Percentiles rank a stretch among this genome's conserved stretches.
Conservation (phyloP, 208 protist genomes). For the Strigomonas galati region DNA sequence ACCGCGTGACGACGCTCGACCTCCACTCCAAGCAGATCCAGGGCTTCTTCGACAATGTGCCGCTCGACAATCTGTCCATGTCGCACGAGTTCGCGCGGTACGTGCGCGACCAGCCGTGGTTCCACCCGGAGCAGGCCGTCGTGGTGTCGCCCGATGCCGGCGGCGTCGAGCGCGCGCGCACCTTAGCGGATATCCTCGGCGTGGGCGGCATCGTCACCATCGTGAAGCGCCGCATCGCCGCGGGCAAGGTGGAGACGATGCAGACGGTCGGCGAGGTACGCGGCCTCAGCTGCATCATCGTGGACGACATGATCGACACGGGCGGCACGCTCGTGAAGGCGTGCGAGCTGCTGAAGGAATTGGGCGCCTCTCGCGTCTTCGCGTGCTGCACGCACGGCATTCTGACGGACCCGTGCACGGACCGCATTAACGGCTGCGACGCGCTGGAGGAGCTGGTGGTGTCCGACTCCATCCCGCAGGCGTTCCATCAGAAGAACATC, state of each 20-base stretch:
- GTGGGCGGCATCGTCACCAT: conserved; percentile 94
- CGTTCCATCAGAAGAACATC: conserved; percentile 59
- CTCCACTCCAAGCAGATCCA: conserved; percentile 95
- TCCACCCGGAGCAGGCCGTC: conserved; percentile 67
- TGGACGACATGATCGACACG: conserved; percentile 98
- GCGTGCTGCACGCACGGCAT: conserved; percentile 95
- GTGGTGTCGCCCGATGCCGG: conserved; percentile 96
- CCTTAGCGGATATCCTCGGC: conserved; percentile 86
- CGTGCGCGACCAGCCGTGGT: conserved; percentile 66
- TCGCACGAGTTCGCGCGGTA: conserved; percentile 79
- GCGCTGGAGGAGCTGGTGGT: conserved; percentile 90
- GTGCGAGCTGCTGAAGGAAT: conserved; percentile 87
- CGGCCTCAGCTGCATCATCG: conserved; percentile 91
- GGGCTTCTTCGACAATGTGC: conserved; percentile 94
- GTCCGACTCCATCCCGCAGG: conserved; percentile 93
- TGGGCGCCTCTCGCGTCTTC: conserved; percentile 90
- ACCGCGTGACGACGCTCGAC: conserved; percentile 93
- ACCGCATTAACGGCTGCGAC: conserved; percentile 84
- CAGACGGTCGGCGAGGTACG: conserved; percentile 94
- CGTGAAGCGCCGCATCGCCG: conserved; percentile 85
- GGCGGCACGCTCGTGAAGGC: conserved; percentile 91
- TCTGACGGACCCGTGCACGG: conserved; percentile 79
- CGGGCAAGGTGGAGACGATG: conserved; percentile 83
- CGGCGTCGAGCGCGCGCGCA: conserved; percentile 91
- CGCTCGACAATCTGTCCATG: conserved; percentile 92